These are phyloP conservation scores for Gentiana straminea DNA, from an alignment of 257 asterid species.

Conservation along the genomic window DNA sequence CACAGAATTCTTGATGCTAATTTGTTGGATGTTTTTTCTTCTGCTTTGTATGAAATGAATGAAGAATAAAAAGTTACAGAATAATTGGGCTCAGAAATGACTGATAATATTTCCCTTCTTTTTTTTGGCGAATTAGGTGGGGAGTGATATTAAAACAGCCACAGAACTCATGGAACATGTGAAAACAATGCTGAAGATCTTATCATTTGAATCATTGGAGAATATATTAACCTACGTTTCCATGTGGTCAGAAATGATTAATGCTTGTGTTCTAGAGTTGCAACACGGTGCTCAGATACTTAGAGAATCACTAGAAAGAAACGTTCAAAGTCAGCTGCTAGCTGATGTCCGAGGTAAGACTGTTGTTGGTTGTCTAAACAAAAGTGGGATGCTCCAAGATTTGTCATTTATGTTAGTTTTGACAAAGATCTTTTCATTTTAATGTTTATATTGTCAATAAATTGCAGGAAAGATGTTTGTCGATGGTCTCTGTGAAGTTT, in stretches of 20 bases:
- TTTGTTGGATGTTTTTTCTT: no score
- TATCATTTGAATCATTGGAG: slow-evolving; percentile 45
- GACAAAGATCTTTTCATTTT: background rate
- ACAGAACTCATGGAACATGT: slow-evolving; percentile 55
- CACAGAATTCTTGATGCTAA: no score
- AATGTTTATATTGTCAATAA: background rate
- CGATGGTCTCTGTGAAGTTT: slow-evolving; percentile 64
- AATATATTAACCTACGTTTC: slow-evolving; percentile 46
- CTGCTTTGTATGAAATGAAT: no score
- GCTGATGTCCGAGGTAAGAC: slow-evolving; percentile 53
- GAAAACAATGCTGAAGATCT: slow-evolving; percentile 47
- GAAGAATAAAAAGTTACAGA: no score
- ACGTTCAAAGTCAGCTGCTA: slow-evolving; percentile 33
- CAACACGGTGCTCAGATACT: slow-evolving; percentile 58
- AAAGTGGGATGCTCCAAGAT: background rate
- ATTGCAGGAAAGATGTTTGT: slow-evolving; percentile 50
- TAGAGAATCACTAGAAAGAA: slow-evolving; percentile 48
- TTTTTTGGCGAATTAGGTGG: slow-evolving; percentile 39
- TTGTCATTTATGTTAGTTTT: background rate
- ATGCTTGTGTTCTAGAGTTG: slow-evolving; percentile 56
- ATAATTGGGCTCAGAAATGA: background rate
- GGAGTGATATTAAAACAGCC: slow-evolving; percentile 46
- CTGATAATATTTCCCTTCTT: background rate
- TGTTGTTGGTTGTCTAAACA: slow-evolving; percentile 3
- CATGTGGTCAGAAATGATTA: slow-evolving; percentile 51